A percentile compares a stretch with the other conserved stretches of the same genome.
Conservation (phyloP, 1,284 basidiomycete species). For the Apiotrichum gamsii region DNA sequence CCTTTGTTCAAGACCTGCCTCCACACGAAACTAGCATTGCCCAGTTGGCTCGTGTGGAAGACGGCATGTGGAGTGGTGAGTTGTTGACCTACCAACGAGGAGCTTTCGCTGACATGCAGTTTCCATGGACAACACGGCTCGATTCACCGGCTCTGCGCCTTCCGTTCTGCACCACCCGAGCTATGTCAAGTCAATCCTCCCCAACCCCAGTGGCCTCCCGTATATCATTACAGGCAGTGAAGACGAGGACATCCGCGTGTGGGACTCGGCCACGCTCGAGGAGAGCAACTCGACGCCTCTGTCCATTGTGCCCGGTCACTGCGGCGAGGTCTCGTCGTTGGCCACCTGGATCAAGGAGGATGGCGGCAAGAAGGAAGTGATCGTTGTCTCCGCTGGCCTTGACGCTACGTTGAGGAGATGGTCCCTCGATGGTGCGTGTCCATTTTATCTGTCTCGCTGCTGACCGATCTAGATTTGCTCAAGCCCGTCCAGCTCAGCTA, state of each 20-base stretch:
- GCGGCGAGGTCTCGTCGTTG: slow-evolving; percentile 73
- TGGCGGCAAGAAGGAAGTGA: slow-evolving; percentile 50
- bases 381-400: slow-evolving; percentile 67
- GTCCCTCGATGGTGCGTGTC: slow-evolving; percentile 60
- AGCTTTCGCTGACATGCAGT: slow-evolving; percentile 53
- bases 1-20: slow-evolving; percentile 23
- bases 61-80: slow-evolving; percentile 76
- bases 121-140: slow-evolving; percentile 77
- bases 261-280: slow-evolving; percentile 49
- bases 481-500: slow-evolving; percentile 31
- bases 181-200: slow-evolving; percentile 65
- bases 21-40: slow-evolving; percentile 51
- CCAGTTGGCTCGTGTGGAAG: slow-evolving; percentile 59
- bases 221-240: slow-evolving; percentile 60
- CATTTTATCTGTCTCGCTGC: background rate
- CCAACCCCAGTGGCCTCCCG: slow-evolving; percentile 56
- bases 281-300: slow-evolving; percentile 45
- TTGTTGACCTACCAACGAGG: no score
- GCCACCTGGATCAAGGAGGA: slow-evolving; percentile 60
- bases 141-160: slow-evolving; percentile 50
- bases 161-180: slow-evolving; percentile 56
- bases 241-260: slow-evolving; percentile 69
- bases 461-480: slow-evolving; percentile 27
- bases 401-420: slow-evolving; percentile 80
- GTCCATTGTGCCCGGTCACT: slow-evolving; percentile 67